A percentile compares a stretch with the other conserved stretches of the same genome.
Evolutionary conservation across 2,329 filamentous ascomycete species (phyloP).

Genomic region (Exophiala calicioides): DNA sequence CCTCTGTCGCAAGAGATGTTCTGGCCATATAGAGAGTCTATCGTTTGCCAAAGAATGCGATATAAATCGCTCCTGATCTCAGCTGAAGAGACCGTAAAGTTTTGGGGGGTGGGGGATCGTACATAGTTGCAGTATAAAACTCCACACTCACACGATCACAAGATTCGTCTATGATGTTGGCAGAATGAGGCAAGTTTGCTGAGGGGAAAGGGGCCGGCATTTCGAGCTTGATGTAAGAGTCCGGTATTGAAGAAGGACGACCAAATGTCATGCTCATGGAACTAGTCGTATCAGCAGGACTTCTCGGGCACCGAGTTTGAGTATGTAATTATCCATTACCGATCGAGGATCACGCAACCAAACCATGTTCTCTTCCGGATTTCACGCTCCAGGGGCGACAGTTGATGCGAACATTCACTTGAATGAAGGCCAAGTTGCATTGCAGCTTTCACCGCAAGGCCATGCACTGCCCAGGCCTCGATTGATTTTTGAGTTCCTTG

Average conservation of each 20-base stretch:
- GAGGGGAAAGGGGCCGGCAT: conserved; percentile 32
- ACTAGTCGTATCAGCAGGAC: conserved; percentile 35
- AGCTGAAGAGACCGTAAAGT: too few species aligned
- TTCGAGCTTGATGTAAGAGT: conserved; percentile 45
- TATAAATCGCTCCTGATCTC: conserved; percentile 39
- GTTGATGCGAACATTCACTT: conserved; percentile 37
- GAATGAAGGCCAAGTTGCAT: conserved; percentile 56
- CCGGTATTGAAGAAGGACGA: conserved; percentile 49
- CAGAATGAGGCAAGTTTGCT: not conserved
- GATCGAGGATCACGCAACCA: conserved; percentile 51
- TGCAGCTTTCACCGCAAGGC: conserved; percentile 54
- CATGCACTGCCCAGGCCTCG: conserved; percentile 57
- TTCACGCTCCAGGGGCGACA: conserved; percentile 48
- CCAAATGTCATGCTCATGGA: conserved; percentile 56
- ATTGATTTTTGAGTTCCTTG: conserved; percentile 57
- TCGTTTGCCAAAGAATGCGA: conserved; percentile 36
- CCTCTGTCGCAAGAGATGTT: conserved; percentile 7
- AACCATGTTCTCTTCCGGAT: conserved; percentile 54
- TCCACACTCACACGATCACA: conserved; percentile 6
- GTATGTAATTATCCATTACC: conserved; percentile 33
- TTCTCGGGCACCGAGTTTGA: not conserved
- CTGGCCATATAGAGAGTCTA: conserved; percentile 36
- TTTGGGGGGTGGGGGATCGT: not conserved
- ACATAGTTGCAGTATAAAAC: conserved; percentile 13
- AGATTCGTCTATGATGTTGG: not conserved